Percentiles rank a stretch among this genome's conserved stretches.
Conservation (phyloP, 345 rosid genomes). For the Pelargonium nanum region DNA sequence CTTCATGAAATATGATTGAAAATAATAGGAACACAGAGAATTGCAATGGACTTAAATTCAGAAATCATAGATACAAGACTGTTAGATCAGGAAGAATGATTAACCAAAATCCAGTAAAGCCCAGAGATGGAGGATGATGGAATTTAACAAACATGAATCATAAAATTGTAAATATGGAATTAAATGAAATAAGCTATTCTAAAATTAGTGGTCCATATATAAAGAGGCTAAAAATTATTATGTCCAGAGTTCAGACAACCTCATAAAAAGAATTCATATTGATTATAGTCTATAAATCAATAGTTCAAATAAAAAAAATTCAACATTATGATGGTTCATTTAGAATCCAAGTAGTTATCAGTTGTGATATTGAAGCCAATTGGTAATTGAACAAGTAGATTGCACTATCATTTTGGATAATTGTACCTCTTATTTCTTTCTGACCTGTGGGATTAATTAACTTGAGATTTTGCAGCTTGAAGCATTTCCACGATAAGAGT, state of each 20-base stretch:
- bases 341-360: background rate
- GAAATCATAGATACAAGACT: background rate
- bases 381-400: background rate
- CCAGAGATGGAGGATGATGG: too few relatives aligned
- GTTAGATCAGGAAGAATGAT: background rate
- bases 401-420: background rate
- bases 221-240: too few relatives aligned
- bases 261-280: background rate
- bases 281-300: background rate
- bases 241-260: background rate
- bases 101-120: background rate
- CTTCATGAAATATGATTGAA: background rate
- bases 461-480: conserved; percentile 49
- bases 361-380: background rate
- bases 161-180: background rate
- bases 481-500: conserved; percentile 85
- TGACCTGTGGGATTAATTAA: conserved; percentile 16
- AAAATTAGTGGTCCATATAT: background rate
- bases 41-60: background rate
- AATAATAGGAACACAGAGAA: background rate
- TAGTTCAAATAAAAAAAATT: too few relatives aligned
- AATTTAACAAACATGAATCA: background rate
- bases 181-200: background rate
- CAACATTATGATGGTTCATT: background rate
- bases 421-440: conserved; percentile 6